A percentile compares a stretch with the other conserved stretches of the same genome.
phyloP scores from a whole-genome alignment of 768 basidiomycete genomes.

The Leucocoprinus birnbaumii region DNA sequence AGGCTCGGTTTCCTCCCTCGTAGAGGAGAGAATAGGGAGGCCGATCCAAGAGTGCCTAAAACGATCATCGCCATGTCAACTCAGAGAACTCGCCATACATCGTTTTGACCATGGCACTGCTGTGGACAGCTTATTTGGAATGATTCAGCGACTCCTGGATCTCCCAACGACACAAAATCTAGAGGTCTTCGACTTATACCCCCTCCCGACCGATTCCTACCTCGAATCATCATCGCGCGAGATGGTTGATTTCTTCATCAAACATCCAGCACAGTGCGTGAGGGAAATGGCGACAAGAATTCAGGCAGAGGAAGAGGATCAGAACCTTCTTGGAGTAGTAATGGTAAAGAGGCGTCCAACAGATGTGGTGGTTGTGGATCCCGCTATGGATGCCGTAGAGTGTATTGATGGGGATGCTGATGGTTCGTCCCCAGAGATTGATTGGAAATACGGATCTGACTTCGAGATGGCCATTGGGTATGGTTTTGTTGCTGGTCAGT shows the following conservation, averaged over 20 bases:
- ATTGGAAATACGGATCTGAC: no score
- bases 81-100: not conserved
- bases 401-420: no score
- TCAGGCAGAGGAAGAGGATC: not conserved
- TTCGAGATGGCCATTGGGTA: no score
- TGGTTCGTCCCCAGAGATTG: no score
- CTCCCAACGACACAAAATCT: not conserved
- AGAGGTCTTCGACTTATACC: not conserved
- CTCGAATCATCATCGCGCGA: not conserved
- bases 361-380: not conserved
- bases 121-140: not conserved
- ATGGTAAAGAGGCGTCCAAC: not conserved
- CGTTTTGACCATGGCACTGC: not conserved
- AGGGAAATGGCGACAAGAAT: not conserved
- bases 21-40: not conserved
- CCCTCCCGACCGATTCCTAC: not conserved
- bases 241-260: not conserved
- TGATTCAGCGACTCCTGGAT: not conserved
- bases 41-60: not conserved
- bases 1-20: no score
- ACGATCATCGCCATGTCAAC: not conserved
- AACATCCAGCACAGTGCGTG: constrained; percentile 3
- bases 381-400: no score
- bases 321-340: no score
- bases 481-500: no score